These are phyloP conservation scores for Aspergillus persii DNA, from an alignment of 2,329 filamentous ascomycete species.

Conservation along the genomic window DNA sequence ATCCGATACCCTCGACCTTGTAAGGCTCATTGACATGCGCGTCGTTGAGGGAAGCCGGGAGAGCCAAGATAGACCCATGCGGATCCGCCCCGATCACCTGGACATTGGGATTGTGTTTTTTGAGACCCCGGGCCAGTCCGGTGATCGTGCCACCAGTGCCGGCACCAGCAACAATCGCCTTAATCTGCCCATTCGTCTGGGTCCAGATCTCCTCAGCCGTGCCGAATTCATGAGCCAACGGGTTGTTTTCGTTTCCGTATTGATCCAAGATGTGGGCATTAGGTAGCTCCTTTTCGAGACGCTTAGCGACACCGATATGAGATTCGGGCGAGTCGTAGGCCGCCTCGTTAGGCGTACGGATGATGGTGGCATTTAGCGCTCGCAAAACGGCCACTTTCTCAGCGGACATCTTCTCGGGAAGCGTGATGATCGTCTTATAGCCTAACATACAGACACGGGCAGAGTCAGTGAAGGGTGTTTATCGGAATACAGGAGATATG, in stretches of 20 bases:
- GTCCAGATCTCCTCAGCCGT: constrained; percentile 96
- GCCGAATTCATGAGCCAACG: constrained; percentile 86
- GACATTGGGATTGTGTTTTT: constrained; percentile 80
- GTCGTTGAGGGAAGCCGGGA: constrained; percentile 76
- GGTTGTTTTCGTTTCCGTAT: constrained; percentile 89
- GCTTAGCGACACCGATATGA: constrained; percentile 90
- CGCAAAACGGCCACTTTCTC: constrained; percentile 96
- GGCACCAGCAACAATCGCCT: constrained; percentile 82
- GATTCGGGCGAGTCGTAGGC: constrained; percentile 93
- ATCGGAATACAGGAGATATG: neutral
- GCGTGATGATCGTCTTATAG: constrained; percentile 97
- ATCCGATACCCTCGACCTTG: constrained; percentile 98
- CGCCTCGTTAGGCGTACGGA: constrained; percentile 92
- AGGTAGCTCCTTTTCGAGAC: constrained; percentile 90
- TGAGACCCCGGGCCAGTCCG: constrained; percentile 78
- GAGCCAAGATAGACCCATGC: constrained; percentile 82
- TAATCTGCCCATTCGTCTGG: constrained; percentile 81
- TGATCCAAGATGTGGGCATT: constrained; percentile 97
- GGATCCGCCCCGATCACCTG: constrained; percentile 93
- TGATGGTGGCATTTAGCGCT: constrained; percentile 93
- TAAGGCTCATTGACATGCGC: constrained; percentile 79
- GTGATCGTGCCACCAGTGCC: constrained; percentile 96
- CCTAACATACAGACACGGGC: constrained; percentile 37
- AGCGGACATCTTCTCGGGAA: constrained; percentile 98
- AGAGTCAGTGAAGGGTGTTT: neutral